Evolutionary conservation across 2,329 filamentous ascomycete genomes (phyloP).

Genomic region (Aspergillus fischeri): DNA sequence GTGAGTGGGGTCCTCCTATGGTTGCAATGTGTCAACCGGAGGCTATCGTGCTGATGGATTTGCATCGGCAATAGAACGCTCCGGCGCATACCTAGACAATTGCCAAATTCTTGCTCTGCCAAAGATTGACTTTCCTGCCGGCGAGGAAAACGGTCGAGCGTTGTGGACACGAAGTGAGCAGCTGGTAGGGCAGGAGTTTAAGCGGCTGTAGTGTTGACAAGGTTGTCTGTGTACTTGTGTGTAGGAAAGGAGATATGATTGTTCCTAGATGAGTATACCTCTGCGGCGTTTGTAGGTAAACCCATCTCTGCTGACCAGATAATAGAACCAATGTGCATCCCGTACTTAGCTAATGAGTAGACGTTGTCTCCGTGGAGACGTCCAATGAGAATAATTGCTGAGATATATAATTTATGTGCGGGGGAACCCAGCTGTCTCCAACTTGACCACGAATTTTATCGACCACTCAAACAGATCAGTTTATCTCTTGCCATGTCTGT

Average conservation of each 20-base stretch:
- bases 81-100: conserved; percentile 23
- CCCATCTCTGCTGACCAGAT: neutral
- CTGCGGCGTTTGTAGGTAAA: too few species aligned
- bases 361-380: neutral
- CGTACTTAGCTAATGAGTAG: neutral
- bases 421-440: neutral
- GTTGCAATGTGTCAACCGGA: neutral
- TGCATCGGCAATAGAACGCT: conserved; percentile 9
- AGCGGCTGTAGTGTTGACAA: neutral
- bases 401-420: neutral
- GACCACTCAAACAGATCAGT: neutral
- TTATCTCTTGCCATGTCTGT: too few species aligned
- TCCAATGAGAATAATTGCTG: neutral
- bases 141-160: conserved; percentile 21
- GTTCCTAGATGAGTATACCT: neutral
- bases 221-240: neutral
- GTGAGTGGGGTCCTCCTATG: conserved; percentile 11
- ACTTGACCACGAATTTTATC: neutral
- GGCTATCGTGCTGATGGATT: neutral
- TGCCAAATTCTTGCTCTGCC: conserved; percentile 17
- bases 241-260: neutral
- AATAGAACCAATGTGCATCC: neutral
- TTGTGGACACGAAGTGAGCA: conserved; percentile 31
- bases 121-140: conserved; percentile 24
- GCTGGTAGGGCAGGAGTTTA: conserved; percentile 25